Conservation (phyloP, 225 moss, liverwort and hornwort genomes). For the Marchantia polymorpha region DNA sequence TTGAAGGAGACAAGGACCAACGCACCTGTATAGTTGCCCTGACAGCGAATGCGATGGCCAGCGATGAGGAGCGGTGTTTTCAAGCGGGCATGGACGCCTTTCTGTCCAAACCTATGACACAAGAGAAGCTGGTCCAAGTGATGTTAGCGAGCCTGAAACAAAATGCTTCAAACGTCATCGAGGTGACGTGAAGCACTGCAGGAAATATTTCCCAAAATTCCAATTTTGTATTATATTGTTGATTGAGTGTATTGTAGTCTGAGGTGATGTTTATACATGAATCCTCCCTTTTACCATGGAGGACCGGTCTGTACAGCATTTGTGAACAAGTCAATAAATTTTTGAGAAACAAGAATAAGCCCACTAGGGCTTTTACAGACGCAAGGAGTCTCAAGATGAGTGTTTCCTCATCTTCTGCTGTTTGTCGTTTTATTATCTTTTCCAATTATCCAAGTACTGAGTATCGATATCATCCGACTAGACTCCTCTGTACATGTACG, state of each 20-base stretch:
- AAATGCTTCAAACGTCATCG: not conserved
- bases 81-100: conserved; percentile 85
- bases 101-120: conserved; percentile 69
- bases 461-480: too few relatives aligned
- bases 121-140: conserved; percentile 63
- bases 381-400: too few relatives aligned
- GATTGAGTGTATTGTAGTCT: conserved; percentile 6
- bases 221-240: conserved; percentile 6
- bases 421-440: not conserved
- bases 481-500: too few relatives aligned
- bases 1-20: conserved; percentile 54
- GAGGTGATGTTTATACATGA: not conserved
- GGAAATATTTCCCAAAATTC: not conserved
- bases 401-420: not conserved
- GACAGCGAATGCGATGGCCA: conserved; percentile 83
- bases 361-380: too few relatives aligned
- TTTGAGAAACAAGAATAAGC: too few relatives aligned
- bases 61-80: conserved; percentile 70
- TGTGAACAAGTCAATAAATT: not conserved
- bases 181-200: not conserved
- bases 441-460: too few relatives aligned
- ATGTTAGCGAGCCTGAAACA: conserved; percentile 38
- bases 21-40: conserved; percentile 68
- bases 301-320: not conserved
- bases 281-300: not conserved